Base-by-base conservation (phyloP, 208 protist species). In the Angomonas ambiguus region DNA sequence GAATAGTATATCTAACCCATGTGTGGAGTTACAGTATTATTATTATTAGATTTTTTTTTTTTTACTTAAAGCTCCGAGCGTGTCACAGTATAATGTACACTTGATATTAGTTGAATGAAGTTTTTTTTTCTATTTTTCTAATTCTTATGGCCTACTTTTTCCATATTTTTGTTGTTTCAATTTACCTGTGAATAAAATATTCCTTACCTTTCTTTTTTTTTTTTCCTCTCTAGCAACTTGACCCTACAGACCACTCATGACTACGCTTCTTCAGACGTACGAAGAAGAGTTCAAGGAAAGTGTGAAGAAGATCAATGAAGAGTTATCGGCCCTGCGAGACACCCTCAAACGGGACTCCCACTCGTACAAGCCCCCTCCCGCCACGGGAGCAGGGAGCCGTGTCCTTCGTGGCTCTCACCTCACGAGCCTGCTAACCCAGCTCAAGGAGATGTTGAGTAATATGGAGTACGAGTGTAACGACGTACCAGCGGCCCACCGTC, bases 391-490 rank as follows among this genome's bases (percentile, higher is more conserved):
- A 0, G 80, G 75, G 51, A 90, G 87, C 53, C 80, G 83, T 20
- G 53, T 80, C 45, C 76, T 81, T 51, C 76, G 75, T 33, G 66
- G 72, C 22, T 64, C 71, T 1, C 60, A 76, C 41, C 63, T 88
- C 13, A 66, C 64, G 24, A 66, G 49, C 13, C 53, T 74, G 20
- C 51, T 88, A 8, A 51, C 34, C 1, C 83, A 84, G 32, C 41
- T 93, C 32, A 69, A 72, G n/a, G 81, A 87, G 64, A 56, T 90
- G 13, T 48, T 86, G 31, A 82, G 62, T 25, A 88, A 69, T 70
- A 93, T 93, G 87, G 83, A 88, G 64, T 87, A 90, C 65, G 83
- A 93, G 71, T 67, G 79, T 38, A 82, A 88, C 62, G 79, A 85
- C 30, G 41, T 90, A 13, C 71, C 77, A 0, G 67, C 76, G 0